Evolutionary conservation across 495 filamentous ascomycete genomes (phyloP).

Genomic region (Penicillium verhagenii): DNA sequence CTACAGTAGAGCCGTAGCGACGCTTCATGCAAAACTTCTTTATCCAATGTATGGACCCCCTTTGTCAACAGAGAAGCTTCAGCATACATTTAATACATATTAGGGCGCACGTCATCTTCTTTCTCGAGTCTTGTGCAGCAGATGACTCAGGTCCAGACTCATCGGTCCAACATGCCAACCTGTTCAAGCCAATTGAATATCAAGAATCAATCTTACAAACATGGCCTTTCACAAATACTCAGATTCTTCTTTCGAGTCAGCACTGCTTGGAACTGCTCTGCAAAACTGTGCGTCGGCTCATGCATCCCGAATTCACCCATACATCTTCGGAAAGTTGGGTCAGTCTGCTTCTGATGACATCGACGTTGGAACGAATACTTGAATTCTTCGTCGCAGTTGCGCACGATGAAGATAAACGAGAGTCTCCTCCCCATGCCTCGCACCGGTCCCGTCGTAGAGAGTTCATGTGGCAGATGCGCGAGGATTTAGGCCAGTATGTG

Average conservation of each 20-base stretch:
- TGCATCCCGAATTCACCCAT: slow-evolving; percentile 27
- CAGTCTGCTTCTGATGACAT: slow-evolving; percentile 28
- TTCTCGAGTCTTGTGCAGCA: slow-evolving; percentile 27
- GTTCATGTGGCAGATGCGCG: slow-evolving; percentile 30
- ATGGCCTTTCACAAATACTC: slow-evolving; percentile 27
- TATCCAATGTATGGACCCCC: slow-evolving; percentile 20
- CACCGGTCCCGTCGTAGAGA: slow-evolving; percentile 28
- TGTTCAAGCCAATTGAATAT: slow-evolving; percentile 4
- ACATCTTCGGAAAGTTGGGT: slow-evolving; percentile 29
- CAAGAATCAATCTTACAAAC: slow-evolving; percentile 28
- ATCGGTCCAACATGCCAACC: not conserved
- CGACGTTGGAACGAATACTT: slow-evolving; percentile 27
- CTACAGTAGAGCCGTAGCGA: slow-evolving; percentile 25
- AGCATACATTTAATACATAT: slow-evolving; percentile 1
- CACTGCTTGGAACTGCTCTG: slow-evolving; percentile 32
- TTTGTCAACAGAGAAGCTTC: not conserved
- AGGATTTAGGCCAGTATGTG: slow-evolving; percentile 23
- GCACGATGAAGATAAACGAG: slow-evolving; percentile 16
- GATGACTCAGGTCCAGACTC: not conserved
- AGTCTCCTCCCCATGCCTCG: not conserved
- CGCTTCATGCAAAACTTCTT: slow-evolving; percentile 25
- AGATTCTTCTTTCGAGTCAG: slow-evolving; percentile 26
- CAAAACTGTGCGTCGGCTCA: slow-evolving; percentile 25
- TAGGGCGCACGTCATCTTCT: slow-evolving; percentile 30
- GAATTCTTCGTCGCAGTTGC: slow-evolving; percentile 25